Conservation (phyloP, 176 grass and related monocot genomes). For the Triticum urartu region DNA sequence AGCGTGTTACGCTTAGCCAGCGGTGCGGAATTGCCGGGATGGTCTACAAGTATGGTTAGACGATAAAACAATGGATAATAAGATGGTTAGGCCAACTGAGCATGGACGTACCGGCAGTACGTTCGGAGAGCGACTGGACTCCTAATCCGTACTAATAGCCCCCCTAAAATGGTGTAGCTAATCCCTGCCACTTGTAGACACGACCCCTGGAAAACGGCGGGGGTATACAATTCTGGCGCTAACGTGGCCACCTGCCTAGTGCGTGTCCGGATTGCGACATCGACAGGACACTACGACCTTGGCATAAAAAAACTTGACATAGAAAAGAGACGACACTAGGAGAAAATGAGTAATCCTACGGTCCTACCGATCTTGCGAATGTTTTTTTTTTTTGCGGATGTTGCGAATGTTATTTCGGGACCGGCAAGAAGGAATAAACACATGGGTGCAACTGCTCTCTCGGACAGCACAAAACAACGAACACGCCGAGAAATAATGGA, state of each 20-base stretch:
- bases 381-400: too few species aligned
- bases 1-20: neutral
- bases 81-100: too few species aligned
- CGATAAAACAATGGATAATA: too few species aligned
- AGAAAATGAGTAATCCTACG: too few species aligned
- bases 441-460: neutral
- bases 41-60: neutral
- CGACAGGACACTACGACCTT: too few species aligned
- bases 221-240: neutral
- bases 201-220: neutral
- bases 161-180: neutral
- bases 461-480: neutral
- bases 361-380: too few species aligned
- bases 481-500: neutral
- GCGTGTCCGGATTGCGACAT: neutral
- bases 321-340: too few species aligned
- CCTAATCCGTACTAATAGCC: slow-evolving; percentile 9
- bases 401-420: too few species aligned
- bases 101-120: too few species aligned
- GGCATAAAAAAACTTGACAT: too few species aligned
- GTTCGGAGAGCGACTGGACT: neutral
- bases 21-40: neutral
- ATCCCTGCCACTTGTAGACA: slow-evolving; percentile 6
- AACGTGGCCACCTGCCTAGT: neutral
- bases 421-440: too few species aligned